These are phyloP conservation scores for Aaosphaeria pasadenensis DNA, from an alignment of 2,329 filamentous ascomycete genomes.

Conservation along the genomic window DNA sequence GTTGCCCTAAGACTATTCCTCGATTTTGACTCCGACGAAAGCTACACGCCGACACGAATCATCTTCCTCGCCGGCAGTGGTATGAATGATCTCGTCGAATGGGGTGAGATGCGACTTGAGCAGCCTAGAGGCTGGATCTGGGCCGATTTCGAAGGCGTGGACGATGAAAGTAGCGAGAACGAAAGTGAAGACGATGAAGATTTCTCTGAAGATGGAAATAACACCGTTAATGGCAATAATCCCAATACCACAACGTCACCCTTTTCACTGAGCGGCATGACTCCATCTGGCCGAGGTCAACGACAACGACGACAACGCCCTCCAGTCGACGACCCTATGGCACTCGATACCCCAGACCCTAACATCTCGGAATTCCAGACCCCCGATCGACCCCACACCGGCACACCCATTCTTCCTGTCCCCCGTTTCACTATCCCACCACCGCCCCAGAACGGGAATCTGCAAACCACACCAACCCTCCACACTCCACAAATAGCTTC, in stretches of 20 bases:
- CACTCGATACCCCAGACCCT: slow-evolving; percentile 2
- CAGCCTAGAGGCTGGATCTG: slow-evolving; percentile 89
- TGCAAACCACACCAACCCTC: slow-evolving; percentile 7
- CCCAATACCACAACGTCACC: not conserved
- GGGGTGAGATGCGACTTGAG: slow-evolving; percentile 74
- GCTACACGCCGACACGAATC: slow-evolving; percentile 93
- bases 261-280: not conserved
- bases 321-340: slow-evolving; percentile 2
- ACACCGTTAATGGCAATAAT: not conserved
- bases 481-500: slow-evolving; percentile 5
- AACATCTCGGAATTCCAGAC: slow-evolving; percentile 17
- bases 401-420: slow-evolving; percentile 1
- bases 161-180: slow-evolving; percentile 34
- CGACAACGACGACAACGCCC: not conserved
- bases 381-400: slow-evolving; percentile 1
- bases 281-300: not conserved
- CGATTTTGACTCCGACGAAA: slow-evolving; percentile 90
- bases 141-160: slow-evolving; percentile 67
- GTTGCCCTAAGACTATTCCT: slow-evolving; percentile 78
- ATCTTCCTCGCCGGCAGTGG: slow-evolving; percentile 85
- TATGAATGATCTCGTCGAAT: slow-evolving; percentile 87
- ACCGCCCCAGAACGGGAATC: slow-evolving; percentile 2
- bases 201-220: slow-evolving; percentile 1
- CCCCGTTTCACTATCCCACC: slow-evolving; percentile 2
- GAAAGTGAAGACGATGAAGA: slow-evolving; percentile 17